Percentiles rank a stretch among this genome's conserved stretches.
These are phyloP conservation scores for Spinacia oleracea DNA, from an alignment of 179 eudicot species.

Conservation along the genomic window DNA sequence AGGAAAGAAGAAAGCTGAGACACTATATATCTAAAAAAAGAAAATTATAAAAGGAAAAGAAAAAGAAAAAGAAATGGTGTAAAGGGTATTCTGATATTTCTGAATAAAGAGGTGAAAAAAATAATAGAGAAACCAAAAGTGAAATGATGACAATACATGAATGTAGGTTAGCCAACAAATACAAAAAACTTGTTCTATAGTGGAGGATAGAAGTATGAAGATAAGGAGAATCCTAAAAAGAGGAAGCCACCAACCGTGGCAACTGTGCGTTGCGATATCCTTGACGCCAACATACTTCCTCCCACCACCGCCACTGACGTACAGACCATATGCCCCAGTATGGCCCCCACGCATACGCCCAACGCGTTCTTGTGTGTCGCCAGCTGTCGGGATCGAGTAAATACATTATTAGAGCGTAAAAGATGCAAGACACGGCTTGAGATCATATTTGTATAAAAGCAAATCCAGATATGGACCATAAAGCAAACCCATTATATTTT, in stretches of 20 bases:
- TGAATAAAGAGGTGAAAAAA: neutral
- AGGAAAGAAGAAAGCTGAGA: neutral
- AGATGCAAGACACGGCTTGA: neutral
- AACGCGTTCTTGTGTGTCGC: conserved; percentile 95
- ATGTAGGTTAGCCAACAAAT: conserved; percentile 19
- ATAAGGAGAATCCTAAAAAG: conserved; percentile 85
- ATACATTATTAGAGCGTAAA: neutral
- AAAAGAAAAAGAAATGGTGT: neutral
- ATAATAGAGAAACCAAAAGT: neutral
- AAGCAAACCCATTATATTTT: neutral
- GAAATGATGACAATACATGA: neutral
- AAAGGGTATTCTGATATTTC: neutral
- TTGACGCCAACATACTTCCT: conserved; percentile 94
- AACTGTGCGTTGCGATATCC: conserved; percentile 90
- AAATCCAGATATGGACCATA: conserved; percentile 9
- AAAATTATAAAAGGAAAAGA: neutral
- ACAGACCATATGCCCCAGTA: conserved; percentile 74
- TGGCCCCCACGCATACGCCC: conserved; percentile 89
- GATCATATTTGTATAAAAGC: neutral
- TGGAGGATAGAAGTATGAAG: conserved; percentile 97
- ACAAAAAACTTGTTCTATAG: conserved; percentile 32
- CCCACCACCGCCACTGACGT: conserved; percentile 95
- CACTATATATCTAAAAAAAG: too few relatives aligned
- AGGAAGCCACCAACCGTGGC: conserved; percentile 93
- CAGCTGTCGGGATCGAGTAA: conserved; percentile 47